Conservation (phyloP, 345 rosid genomes). For the Euphorbia tirucalli region DNA sequence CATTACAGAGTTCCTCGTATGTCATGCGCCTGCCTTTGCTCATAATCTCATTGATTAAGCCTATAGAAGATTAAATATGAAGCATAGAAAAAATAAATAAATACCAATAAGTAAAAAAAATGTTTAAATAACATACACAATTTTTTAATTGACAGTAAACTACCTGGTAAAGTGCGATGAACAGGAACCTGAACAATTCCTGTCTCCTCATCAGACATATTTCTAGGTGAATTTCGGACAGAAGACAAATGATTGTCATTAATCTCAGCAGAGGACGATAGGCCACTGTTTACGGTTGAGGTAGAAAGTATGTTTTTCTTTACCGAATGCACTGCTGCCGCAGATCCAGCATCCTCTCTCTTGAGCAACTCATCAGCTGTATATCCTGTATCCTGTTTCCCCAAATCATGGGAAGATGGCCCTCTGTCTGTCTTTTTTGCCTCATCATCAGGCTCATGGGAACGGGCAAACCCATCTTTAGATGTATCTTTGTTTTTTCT, state of each 20-base stretch:
- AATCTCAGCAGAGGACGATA: conserved; percentile 69
- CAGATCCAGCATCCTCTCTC: conserved; percentile 54
- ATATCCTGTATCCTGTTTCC: conserved; percentile 48
- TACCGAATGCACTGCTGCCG: conserved; percentile 22
- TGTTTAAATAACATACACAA: not conserved
- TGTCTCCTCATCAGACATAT: conserved; percentile 60
- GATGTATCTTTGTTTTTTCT: conserved; percentile 71
- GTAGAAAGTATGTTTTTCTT: conserved; percentile 44
- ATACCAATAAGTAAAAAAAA: not conserved
- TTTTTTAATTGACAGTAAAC: not conserved
- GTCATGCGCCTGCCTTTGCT: conserved; percentile 93
- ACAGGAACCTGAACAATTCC: conserved; percentile 46
- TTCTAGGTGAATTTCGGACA: conserved; percentile 58
- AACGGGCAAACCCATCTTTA: conserved; percentile 44
- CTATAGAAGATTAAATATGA: conserved; percentile 25
- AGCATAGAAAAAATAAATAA: not conserved
- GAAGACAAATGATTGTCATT: conserved; percentile 60
- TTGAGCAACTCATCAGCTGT: conserved; percentile 37
- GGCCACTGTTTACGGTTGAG: conserved; percentile 71
- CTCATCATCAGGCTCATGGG: conserved; percentile 59
- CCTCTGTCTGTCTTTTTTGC: conserved; percentile 50
- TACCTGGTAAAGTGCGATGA: conserved; percentile 82
- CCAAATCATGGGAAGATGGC: conserved; percentile 60
- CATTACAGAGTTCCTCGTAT: conserved; percentile 89
- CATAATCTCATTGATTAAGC: conserved; percentile 87